Percentiles rank a stretch among this genome's conserved stretches.
These are phyloP conservation scores for Cicer yamashitae DNA, from an alignment of 306 rosid genomes.

Conservation along the genomic window DNA sequence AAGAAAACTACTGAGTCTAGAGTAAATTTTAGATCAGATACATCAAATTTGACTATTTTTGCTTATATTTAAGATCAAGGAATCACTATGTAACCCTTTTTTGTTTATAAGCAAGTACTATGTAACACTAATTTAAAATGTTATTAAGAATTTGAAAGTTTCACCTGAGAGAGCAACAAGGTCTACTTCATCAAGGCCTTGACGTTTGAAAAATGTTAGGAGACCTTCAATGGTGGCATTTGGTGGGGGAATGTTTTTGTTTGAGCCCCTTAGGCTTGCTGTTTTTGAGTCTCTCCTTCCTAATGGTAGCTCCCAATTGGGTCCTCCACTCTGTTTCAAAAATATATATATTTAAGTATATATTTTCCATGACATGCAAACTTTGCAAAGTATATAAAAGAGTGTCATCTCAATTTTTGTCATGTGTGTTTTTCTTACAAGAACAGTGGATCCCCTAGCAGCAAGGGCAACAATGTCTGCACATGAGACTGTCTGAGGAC, in stretches of 20 bases:
- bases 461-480: constrained; percentile 89
- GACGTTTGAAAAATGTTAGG: constrained; percentile 63
- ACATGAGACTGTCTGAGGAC: constrained; percentile 80
- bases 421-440: constrained; percentile 49
- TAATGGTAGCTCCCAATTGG: constrained; percentile 80
- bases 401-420: not conserved
- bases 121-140: constrained; percentile 1
- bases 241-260: constrained; percentile 79
- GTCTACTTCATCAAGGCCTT: constrained; percentile 82
- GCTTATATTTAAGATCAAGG: too few species aligned
- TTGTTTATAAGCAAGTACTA: too few species aligned
- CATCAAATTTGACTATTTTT: too few species aligned
- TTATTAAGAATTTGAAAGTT: not conserved
- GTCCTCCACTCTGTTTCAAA: constrained; percentile 82
- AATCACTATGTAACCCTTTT: too few species aligned
- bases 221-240: constrained; percentile 67
- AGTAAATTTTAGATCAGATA: too few species aligned
- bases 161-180: constrained; percentile 83
- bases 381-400: not conserved
- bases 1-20: too few species aligned
- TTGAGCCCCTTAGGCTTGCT: constrained; percentile 69
- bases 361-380: not conserved
- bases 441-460: constrained; percentile 75
- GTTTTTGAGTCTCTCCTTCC: constrained; percentile 82
- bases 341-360: not conserved